A percentile compares a stretch with the other conserved stretches of the same genome.
Evolutionary conservation across 495 filamentous ascomycete genomes (phyloP).

Genomic region (Tuber melanosporum): DNA sequence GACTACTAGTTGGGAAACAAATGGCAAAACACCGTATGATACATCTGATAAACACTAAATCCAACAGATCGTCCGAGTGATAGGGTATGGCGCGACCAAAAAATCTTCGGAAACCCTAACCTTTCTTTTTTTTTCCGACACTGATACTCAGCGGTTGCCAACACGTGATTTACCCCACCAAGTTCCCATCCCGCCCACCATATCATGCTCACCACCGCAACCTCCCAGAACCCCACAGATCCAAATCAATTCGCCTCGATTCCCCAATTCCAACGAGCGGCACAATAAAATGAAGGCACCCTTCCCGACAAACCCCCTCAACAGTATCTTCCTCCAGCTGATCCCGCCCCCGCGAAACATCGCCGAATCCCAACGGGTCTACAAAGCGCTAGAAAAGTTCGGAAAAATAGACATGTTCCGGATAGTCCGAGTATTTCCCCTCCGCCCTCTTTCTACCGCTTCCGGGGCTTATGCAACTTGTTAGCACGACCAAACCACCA

Average conservation of each 20-base stretch:
- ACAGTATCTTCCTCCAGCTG: conserved; percentile 56
- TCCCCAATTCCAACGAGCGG: background rate
- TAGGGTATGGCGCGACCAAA: background rate
- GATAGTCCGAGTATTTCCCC: conserved; percentile 55
- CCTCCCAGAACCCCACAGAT: background rate
- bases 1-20: no score
- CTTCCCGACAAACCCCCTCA: background rate
- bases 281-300: background rate
- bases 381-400: conserved; percentile 64
- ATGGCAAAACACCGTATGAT: no score
- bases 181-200: background rate
- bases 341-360: conserved; percentile 57
- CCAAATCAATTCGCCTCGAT: background rate
- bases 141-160: background rate
- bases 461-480: background rate
- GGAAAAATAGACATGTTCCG: conserved; percentile 73
- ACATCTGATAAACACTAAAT: no score
- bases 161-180: background rate
- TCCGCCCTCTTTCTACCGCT: background rate
- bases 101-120: background rate
- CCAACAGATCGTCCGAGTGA: no score
- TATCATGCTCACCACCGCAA: background rate
- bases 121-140: no score
- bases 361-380: conserved; percentile 64
- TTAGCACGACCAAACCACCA: conserved; percentile 30